Evolutionary conservation across 345 rosid species (phyloP).

Genomic region (Pistacia integerrima): DNA sequence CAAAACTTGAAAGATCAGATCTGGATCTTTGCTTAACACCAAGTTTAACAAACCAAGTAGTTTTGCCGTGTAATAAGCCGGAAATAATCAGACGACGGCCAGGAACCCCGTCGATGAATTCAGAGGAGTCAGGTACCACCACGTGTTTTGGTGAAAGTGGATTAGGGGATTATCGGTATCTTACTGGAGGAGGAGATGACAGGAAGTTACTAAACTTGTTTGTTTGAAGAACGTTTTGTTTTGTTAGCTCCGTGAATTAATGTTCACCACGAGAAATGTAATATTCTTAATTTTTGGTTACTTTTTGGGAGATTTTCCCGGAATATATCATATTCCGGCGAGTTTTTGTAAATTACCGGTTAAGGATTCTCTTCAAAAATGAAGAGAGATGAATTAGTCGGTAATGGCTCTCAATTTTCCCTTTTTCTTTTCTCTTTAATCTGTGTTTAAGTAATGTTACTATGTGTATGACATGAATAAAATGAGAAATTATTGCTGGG

Average conservation of each 20-base stretch:
- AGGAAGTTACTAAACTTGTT: conserved; percentile 58
- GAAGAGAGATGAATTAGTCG: conserved; percentile 58
- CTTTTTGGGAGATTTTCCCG: conserved; percentile 29
- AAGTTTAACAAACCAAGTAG: conserved; percentile 23
- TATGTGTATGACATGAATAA: conserved; percentile 27
- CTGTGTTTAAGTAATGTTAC: background rate
- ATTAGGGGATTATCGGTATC: conserved; percentile 28
- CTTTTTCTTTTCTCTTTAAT: background rate
- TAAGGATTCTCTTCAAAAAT: conserved; percentile 42
- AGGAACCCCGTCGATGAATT: conserved; percentile 78
- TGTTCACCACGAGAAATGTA: conserved; percentile 19
- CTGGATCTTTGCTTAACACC: conserved; percentile 71
- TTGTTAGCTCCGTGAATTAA: conserved; percentile 19
- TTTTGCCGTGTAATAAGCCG: conserved; percentile 25
- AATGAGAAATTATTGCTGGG: conserved; percentile 16
- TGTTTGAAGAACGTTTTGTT: conserved; percentile 37
- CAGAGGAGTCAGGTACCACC: conserved; percentile 81
- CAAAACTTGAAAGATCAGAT: conserved; percentile 44
- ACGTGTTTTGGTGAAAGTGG: conserved; percentile 58
- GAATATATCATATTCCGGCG: conserved; percentile 41
- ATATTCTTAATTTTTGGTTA: conserved; percentile 10
- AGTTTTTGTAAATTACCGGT: conserved; percentile 49
- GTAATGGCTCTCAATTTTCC: conserved; percentile 16
- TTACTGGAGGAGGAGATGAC: conserved; percentile 34
- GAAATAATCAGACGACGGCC: conserved; percentile 53